A percentile compares a stretch with the other conserved stretches of the same genome.
Conservation (phyloP, 108 stramenopile genomes). For the Fistulifera pelliculosa region DNA sequence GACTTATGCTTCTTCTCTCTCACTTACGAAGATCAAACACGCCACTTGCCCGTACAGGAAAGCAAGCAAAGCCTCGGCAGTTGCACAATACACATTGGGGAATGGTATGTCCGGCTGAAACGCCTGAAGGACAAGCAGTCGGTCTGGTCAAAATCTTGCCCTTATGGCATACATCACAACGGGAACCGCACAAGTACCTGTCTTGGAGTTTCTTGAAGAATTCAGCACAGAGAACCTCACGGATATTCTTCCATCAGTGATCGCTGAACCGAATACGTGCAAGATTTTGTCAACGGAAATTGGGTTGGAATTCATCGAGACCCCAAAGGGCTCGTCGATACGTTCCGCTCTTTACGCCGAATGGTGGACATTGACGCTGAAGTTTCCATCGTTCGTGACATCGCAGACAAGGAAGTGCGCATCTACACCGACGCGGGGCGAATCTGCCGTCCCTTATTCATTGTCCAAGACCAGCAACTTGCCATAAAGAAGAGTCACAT, state of each 20-base stretch:
- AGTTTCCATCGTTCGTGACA: conserved; percentile 93
- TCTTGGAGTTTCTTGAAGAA: conserved; percentile 93
- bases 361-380: conserved; percentile 94
- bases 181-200: conserved; percentile 85
- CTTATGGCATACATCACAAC: conserved; percentile 97
- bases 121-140: conserved; percentile 98
- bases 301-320: conserved; percentile 98
- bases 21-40: conserved; percentile 97
- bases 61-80: conserved; percentile 97
- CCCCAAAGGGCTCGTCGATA: conserved; percentile 83
- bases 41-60: conserved; percentile 95
- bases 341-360: conserved; percentile 86
- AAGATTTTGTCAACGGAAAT: conserved; percentile 98
- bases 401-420: conserved; percentile 88
- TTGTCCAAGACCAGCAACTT: conserved; percentile 84
- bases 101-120: conserved; percentile 91
- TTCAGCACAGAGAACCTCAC: conserved; percentile 89
- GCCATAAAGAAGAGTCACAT: conserved; percentile 82
- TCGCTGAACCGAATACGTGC: conserved; percentile 90
- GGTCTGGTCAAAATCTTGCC: conserved; percentile 98
- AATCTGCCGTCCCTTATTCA: conserved; percentile 95
- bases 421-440: conserved; percentile 99
- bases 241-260: conserved; percentile 85
- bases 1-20: conserved; percentile 96
- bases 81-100: conserved; percentile 99